These are phyloP conservation scores for Blastomyces silverae DNA, from an alignment of 2,329 filamentous ascomycete genomes.

Conservation along the genomic window DNA sequence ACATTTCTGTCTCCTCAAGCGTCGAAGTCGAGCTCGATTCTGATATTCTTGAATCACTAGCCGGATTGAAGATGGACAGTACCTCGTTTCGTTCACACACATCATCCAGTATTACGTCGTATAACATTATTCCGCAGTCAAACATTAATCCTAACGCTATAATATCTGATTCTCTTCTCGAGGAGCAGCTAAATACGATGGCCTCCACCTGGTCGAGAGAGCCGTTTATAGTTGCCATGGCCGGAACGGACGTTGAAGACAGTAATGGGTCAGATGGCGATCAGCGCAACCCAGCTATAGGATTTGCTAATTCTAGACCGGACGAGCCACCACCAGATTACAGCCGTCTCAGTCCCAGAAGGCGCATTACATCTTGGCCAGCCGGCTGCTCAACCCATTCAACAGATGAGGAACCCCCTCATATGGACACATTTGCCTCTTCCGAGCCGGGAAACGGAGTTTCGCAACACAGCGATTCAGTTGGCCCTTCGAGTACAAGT, in stretches of 20 bases:
- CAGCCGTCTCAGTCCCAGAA: neutral
- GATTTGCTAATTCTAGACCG: neutral
- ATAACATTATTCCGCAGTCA: neutral
- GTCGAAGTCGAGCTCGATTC: slow-evolving; percentile 14
- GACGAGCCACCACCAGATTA: neutral
- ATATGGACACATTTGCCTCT: neutral
- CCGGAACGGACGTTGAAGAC: neutral
- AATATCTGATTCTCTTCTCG: neutral
- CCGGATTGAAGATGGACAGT: slow-evolving; percentile 13
- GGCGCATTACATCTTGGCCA: neutral
- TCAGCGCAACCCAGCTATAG: neutral
- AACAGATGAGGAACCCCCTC: neutral
- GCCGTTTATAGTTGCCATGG: slow-evolving; percentile 3
- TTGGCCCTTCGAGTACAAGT: neutral
- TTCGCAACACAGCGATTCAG: neutral
- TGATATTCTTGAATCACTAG: slow-evolving; percentile 14
- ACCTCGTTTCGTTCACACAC: neutral
- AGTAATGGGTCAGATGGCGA: neutral
- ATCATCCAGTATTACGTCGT: neutral
- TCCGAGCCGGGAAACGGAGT: neutral
- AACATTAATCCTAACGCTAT: neutral
- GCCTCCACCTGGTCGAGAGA: slow-evolving; percentile 5
- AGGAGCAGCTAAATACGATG: slow-evolving; percentile 1
- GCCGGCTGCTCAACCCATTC: neutral
- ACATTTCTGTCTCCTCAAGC: slow-evolving; percentile 7